Evolutionary conservation across 768 basidiomycete species (phyloP), one percentile per base, ranked within the genome.

Genomic region (Agrocybe chaxingu): DNA sequence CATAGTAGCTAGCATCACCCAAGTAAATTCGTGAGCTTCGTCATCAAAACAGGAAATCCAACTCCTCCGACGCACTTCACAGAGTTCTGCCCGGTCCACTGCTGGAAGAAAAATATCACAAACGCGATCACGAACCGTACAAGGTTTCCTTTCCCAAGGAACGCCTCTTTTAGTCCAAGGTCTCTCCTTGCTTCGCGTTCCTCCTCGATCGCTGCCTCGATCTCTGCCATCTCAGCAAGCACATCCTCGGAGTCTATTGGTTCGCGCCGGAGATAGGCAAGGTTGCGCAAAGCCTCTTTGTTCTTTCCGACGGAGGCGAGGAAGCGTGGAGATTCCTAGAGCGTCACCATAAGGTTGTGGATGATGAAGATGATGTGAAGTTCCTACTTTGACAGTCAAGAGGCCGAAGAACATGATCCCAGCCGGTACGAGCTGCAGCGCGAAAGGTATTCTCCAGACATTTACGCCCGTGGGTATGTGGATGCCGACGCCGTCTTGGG

Each of bases 81-180:
- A 0, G 85, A 84, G 67, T 93, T 90, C 63, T 92, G 91, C 1
- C 92, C 92, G 42, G 79, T 77, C 85, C 85, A 91, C 62, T 92
- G 89, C 57, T 92, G 91, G 7, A 91, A 70, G 52, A 87, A 62
- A 72, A 92, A 91, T 53, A 91, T 88, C 24, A 78, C 66, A 57
- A 89, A 83, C 1, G 92, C 91, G 58, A 94, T 91, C n/a, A 86
- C 70, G 71, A 94, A 93, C 18, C 92, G 84, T 52, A 85, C 70
- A 41, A 82, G 78, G 69, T 92, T 92, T 42, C 92, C 92, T 62
- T 87, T 88, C 13, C 85, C 85, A 35, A 89, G 71, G 70, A 92
- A 87, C 2, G 87, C 87, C 57, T 89, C 85, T 57, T 73, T 80
- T 51, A 77, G 55, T 1, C 87, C 85, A 8, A 90, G 73, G 6